These are phyloP conservation scores for Cryphonectria japonica DNA, from an alignment of 2,329 filamentous ascomycete genomes.

Conservation along the genomic window DNA sequence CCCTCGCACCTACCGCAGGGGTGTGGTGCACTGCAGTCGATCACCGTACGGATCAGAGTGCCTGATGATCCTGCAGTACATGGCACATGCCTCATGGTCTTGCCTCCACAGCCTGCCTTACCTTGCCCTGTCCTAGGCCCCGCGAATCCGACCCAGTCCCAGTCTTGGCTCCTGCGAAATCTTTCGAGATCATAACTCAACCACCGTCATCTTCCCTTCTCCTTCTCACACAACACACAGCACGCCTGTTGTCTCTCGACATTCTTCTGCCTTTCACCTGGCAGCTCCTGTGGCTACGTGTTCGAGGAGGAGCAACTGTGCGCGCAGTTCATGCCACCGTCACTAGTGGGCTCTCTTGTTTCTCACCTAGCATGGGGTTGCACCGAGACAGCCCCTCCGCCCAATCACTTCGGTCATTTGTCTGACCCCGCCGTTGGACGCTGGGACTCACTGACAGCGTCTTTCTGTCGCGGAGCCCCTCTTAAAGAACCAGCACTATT, in stretches of 20 bases:
- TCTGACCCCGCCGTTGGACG: constrained; percentile 30
- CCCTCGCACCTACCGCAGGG: neutral
- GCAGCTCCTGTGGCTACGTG: constrained; percentile 10
- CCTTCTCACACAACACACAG: neutral
- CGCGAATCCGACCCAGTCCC: neutral
- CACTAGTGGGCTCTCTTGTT: constrained; percentile 27
- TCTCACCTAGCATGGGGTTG: constrained; percentile 22
- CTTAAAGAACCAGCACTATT: neutral
- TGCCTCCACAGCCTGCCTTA: constrained; percentile 9
- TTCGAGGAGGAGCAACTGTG: constrained; percentile 6
- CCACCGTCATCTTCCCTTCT: constrained; percentile 4
- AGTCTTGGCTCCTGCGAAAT: neutral
- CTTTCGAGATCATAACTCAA: neutral
- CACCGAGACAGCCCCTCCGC: constrained; percentile 29
- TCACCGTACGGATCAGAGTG: constrained; percentile 13
- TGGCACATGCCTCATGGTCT: constrained; percentile 25
- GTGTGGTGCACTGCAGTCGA: constrained; percentile 8
- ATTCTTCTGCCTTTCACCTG: neutral
- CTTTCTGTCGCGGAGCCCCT: constrained; percentile 14
- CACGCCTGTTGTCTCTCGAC: neutral
- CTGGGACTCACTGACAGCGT: constrained; percentile 23
- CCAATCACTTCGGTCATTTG: constrained; percentile 30
- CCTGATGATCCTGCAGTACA: constrained; percentile 22
- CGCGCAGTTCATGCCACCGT: constrained; percentile 18
- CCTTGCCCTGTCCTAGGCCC: constrained; percentile 6